Evolutionary conservation across 208 protist species (phyloP), one percentile per base, ranked within the genome.

Genomic region (Acanthamoeba lenticulata): DNA sequence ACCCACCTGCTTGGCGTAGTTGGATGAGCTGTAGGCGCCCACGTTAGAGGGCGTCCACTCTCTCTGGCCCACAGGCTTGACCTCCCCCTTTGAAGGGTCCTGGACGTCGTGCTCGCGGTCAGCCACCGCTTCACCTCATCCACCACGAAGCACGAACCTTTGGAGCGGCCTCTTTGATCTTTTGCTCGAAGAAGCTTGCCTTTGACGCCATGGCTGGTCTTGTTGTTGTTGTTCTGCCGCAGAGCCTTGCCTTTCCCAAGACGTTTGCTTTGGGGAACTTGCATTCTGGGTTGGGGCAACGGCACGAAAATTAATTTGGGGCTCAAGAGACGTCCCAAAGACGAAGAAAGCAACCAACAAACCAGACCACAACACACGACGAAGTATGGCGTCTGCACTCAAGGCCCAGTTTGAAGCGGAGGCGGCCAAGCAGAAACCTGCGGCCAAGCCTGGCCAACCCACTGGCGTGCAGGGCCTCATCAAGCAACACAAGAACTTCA

Each of bases 401-500:
- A 88, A 88, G 79, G 27, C 79, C 29, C 27, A 88, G 79, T 88
- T 88, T 40, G 79, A 88, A 88, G 45, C 42, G 17, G 79, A 88
- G 36, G 79, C 79, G 44, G 79, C 79, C 52, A 60, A 52, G 42
- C 79, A 88, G 47, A 81, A 81, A 36, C 19, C 74, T 3, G 44
- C 79, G 45, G 79, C 42, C 2, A 52, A 60, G 42, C 42, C 79
- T 42, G 45, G 47, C 27, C 45, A 88, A 32, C 79, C 79, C 2
- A 88, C 79, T 21, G 79, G 79, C 21, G 79, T 88, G 27, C 79
- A 88, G 47, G 79, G 32, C 0, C 47, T 88, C 9, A 62, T 88
- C 45, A 88, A 88, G 79, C 79, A 88, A 32, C 79, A 88, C 79
- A 88, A 88, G 44, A 88, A 88, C 44, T 88, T 60, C 47, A 88